These are phyloP conservation scores for Leucocoprinus leucothites DNA, from an alignment of 768 basidiomycete genomes.

Conservation along the genomic window DNA sequence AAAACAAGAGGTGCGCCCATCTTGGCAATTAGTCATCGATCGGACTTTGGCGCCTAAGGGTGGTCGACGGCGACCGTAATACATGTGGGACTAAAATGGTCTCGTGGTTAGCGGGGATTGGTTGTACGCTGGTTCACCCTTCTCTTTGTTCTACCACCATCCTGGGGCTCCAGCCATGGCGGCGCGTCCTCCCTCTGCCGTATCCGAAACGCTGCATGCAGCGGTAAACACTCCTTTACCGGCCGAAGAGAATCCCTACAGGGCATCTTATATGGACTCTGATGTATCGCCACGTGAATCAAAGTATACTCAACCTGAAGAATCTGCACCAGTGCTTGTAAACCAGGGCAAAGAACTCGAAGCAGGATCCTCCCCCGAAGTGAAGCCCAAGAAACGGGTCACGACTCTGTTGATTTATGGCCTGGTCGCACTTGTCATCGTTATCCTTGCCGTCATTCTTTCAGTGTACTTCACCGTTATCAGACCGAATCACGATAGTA, in stretches of 20 bases:
- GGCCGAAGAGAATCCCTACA: constrained; percentile 16
- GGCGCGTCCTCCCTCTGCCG: constrained; percentile 16
- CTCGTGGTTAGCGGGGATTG: neutral
- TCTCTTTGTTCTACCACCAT: constrained; percentile 6
- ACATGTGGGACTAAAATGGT: neutral
- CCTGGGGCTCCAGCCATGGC: constrained; percentile 10
- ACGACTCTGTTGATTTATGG: constrained; percentile 20
- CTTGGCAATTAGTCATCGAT: too few relatives aligned
- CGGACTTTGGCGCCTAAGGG: neutral
- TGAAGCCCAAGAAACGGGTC: constrained; percentile 10
- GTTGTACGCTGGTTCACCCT: neutral
- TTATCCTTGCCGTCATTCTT: constrained; percentile 47
- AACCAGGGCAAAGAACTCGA: constrained; percentile 11
- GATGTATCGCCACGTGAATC: constrained; percentile 19
- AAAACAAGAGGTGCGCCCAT: too few relatives aligned
- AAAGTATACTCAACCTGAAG: constrained; percentile 15
- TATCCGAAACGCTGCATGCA: constrained; percentile 15
- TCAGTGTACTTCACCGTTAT: constrained; percentile 58
- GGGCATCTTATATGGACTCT: constrained; percentile 17
- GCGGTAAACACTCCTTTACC: constrained; percentile 21
- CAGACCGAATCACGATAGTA: constrained; percentile 31
- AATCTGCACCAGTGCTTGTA: constrained; percentile 17
- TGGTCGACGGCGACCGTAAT: neutral
- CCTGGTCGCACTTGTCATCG: constrained; percentile 32
- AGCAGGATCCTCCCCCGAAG: neutral